Evolutionary conservation across 495 filamentous ascomycete genomes (phyloP), one percentile per base, ranked within the genome.

Genomic region (Xylaria cubensis): DNA sequence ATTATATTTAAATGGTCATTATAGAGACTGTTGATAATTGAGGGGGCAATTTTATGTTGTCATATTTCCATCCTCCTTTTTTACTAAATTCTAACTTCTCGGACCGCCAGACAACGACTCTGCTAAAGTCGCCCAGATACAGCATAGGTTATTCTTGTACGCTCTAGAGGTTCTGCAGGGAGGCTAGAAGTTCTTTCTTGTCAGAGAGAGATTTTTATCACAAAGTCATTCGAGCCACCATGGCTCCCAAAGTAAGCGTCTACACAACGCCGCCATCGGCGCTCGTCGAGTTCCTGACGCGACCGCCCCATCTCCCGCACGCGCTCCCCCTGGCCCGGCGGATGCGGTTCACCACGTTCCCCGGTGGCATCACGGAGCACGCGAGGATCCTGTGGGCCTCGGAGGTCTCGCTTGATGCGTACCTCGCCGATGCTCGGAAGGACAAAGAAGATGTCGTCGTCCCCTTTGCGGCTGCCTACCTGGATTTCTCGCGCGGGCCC

Each of bases 301-400:
- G 77, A 7, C 53, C 77, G 15, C 86, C 78, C 26, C 86, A 89
- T 74, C 78, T 89, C 36, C 90, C 88, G 0, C 75, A 86, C 75
- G 89, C 90, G 58, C 81, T 89, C 21, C 82, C 89, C 0, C 75
- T 91, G 3, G 77, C 89, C 48, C 86, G 90, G 15, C 83, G 89
- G 19, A 80, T 92, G 62, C 88, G 90, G 74, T 89, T 89, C 76
- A 81, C 84, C 79, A 72, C 72, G 74, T 72, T 83, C 76, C 21
- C 76, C 69, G 58, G 82, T 75, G 72, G 86, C 77, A 69, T 76
- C 5, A 83, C 77, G 9, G 70, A 75, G 0, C 62, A 74, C 62
- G 39, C 70, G 5, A 77, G 79, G 50, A 80, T 87, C 56, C 73
- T 90, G 3, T 84, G 68, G 68, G 67, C 73, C 0, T 69, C 64